A percentile compares a stretch with the other conserved stretches of the same genome.
phyloP scores from a whole-genome alignment of 495 filamentous ascomycete species.

The Glarea lozoyensis region DNA sequence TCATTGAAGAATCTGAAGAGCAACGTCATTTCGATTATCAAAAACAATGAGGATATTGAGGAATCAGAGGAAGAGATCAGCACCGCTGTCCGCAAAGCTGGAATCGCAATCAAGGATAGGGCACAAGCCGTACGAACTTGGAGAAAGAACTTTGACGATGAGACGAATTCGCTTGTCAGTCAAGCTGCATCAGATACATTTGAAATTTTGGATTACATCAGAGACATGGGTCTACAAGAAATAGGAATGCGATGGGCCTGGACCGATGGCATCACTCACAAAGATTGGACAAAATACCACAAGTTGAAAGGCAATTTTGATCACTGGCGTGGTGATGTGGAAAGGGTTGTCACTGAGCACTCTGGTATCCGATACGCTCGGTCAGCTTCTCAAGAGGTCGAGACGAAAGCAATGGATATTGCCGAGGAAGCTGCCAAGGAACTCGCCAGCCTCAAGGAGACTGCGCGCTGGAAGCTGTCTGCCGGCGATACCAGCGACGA shows the following conservation, averaged over 20 bases:
- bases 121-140: constrained; percentile 76
- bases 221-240: constrained; percentile 84
- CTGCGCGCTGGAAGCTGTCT: constrained; percentile 76
- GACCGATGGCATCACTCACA: constrained; percentile 92
- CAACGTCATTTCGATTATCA: constrained; percentile 54
- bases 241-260: constrained; percentile 97
- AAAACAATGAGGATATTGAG: constrained; percentile 40
- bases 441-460: constrained; percentile 72
- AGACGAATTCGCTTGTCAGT: constrained; percentile 58
- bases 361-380: constrained; percentile 62
- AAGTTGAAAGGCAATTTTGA: constrained; percentile 73
- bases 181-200: constrained; percentile 75
- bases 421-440: constrained; percentile 79
- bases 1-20: constrained; percentile 59
- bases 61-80: constrained; percentile 55
- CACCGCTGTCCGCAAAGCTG: constrained; percentile 59
- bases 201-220: constrained; percentile 70
- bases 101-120: constrained; percentile 66
- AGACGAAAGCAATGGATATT: constrained; percentile 67
- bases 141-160: constrained; percentile 63
- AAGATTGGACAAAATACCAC: constrained; percentile 91
- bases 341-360: constrained; percentile 61
- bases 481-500: constrained; percentile 68
- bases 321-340: constrained; percentile 76
- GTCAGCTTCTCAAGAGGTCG: constrained; percentile 55